These are phyloP conservation scores for Penicillium sp. DNA, from an alignment of 2,329 filamentous ascomycete genomes.

Conservation along the genomic window DNA sequence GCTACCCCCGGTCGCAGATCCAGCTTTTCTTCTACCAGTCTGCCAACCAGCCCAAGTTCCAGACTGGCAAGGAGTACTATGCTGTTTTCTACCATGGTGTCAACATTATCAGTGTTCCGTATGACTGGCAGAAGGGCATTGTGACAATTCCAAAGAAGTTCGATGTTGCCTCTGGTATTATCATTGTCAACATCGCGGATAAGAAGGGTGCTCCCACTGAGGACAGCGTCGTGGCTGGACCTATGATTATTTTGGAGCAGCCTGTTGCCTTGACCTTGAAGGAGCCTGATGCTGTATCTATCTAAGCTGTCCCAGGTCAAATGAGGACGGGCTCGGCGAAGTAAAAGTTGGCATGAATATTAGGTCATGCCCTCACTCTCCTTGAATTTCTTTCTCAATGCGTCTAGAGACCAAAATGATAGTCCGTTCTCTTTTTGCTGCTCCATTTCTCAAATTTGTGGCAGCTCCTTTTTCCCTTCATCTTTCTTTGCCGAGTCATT, in stretches of 20 bases:
- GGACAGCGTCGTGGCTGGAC: constrained; percentile 9
- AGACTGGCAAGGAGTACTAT: constrained; percentile 1
- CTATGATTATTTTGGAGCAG: constrained; percentile 9
- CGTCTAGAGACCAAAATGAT: too few relatives aligned
- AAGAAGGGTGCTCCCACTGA: constrained; percentile 6
- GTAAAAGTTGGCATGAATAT: background rate
- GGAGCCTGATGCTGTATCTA: background rate
- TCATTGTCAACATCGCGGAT: constrained; percentile 11
- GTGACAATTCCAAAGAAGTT: constrained; percentile 3
- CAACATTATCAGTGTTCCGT: constrained; percentile 1
- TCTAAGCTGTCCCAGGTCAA: background rate
- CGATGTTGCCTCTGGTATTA: constrained; percentile 2
- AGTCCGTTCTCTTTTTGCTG: too few relatives aligned
- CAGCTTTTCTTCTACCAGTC: constrained; percentile 1
- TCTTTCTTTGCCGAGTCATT: too few relatives aligned
- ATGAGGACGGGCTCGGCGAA: background rate
- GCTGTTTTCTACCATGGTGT: constrained; percentile 9
- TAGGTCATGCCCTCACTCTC: background rate
- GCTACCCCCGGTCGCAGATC: constrained; percentile 3
- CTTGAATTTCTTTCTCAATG: background rate
- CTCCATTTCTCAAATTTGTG: too few relatives aligned
- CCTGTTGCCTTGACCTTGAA: background rate
- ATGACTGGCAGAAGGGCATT: background rate
- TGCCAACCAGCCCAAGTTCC: background rate
- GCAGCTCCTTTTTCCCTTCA: too few relatives aligned